A percentile compares a stretch with the other conserved stretches of the same genome.
phyloP scores from a whole-genome alignment of 2,329 filamentous ascomycete species.

The Gremmenia infestans region DNA sequence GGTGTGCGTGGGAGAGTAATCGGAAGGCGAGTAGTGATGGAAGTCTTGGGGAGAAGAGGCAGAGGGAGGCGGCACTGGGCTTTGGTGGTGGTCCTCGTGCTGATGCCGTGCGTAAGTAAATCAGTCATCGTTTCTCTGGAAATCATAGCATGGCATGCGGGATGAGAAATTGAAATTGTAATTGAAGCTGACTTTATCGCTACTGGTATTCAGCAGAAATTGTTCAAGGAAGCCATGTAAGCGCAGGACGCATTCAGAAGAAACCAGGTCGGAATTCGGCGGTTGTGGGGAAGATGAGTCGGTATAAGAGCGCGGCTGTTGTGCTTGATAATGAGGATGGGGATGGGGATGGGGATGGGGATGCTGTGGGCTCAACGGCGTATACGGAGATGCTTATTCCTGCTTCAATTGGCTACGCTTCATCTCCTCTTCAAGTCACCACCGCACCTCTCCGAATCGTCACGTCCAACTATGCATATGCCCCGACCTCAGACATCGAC shows the following conservation, averaged over 20 bases:
- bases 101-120: not conserved
- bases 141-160: no score
- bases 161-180: not conserved
- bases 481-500: not conserved
- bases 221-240: not conserved
- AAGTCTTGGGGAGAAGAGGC: slow-evolving; percentile 22
- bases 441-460: not conserved
- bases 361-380: not conserved
- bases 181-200: not conserved
- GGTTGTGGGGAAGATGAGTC: not conserved
- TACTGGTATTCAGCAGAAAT: not conserved
- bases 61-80: slow-evolving; percentile 5
- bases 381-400: not conserved
- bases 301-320: not conserved
- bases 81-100: not conserved
- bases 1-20: slow-evolving; percentile 23
- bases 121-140: not conserved
- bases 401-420: not conserved
- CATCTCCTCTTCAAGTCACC: not conserved
- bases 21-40: slow-evolving; percentile 21
- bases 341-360: not conserved
- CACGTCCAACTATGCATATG: not conserved
- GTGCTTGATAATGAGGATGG: not conserved
- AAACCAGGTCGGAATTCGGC: not conserved
- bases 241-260: not conserved